Conservation (phyloP, 1,284 basidiomycete genomes). For the Erythrobasidium hasegawianum region DNA sequence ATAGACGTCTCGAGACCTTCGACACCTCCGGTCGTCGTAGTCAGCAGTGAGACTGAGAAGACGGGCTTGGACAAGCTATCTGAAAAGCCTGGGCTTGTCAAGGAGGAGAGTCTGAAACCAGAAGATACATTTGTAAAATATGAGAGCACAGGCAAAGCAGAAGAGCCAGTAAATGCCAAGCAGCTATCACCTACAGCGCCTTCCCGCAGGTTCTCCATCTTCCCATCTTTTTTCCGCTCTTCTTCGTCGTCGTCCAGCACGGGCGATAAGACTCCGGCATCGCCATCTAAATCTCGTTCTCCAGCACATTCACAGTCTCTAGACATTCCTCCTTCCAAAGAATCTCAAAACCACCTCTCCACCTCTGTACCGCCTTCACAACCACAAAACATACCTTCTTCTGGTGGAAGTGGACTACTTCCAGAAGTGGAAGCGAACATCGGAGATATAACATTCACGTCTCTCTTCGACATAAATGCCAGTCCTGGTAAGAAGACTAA, state of each 20-base stretch:
- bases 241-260: background rate
- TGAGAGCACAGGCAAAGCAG: too few relatives aligned
- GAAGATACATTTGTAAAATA: too few relatives aligned
- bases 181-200: background rate
- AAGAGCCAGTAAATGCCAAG: too few relatives aligned
- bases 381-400: background rate
- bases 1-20: background rate
- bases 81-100: background rate
- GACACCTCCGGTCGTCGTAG: background rate
- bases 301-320: background rate
- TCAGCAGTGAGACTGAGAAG: too few relatives aligned
- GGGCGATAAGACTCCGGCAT: background rate
- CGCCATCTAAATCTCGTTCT: too few relatives aligned
- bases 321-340: background rate
- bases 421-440: constrained; percentile 13
- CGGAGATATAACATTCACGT: constrained; percentile 19
- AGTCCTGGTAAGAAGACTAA: background rate
- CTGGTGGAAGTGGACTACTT: constrained; percentile 5
- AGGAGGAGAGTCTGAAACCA: background rate
- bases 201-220: constrained; percentile 17
- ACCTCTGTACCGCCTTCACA: background rate
- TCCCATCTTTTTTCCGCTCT: constrained; percentile 18
- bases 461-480: constrained; percentile 11
- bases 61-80: background rate
- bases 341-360: background rate